Evolutionary conservation across 1,139 yeast genomes (phyloP), one percentile per base, ranked within the genome.

Genomic region (Pichia sorboxylosa): DNA sequence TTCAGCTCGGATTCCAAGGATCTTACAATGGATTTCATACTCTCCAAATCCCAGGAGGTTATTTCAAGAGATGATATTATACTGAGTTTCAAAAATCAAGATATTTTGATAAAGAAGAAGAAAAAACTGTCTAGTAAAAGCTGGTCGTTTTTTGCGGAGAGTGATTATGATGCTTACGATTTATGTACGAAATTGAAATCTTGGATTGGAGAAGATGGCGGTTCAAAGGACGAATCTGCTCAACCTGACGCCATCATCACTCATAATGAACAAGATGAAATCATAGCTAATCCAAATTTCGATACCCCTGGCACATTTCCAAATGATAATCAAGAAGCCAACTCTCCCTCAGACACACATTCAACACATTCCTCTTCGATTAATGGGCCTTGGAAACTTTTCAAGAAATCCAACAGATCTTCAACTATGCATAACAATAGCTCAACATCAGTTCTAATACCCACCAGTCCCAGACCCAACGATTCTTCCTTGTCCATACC

Each of bases 121-220:
- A 46, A 49, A 32, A 49, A 46, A 23, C 40, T 44, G 13, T 39
- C 47, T 15, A 43, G 36, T 33, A 49, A 44, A 31, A 34, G 68
- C 64, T 17, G 81, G 52, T 69, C 76, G 32, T 66, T 85, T 39
- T 84, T 94, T 55, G 84, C 94, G 3, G 95, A 85, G 52, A 72
- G 80, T 2, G 83, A 80, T 33, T 65, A 62, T 22, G 94, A 84
- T 46, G 69, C 94, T 34, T 93, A 82, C 44, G 65, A 65, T 5
- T 16, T 41, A 82, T 95, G 95, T 70, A 79, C 18, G 63, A 70
- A 2, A 57, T 80, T 42, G 3, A 29, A 17, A 13, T 15, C 19
- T 6, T 41, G 43, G 44, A 23, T 37, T 5, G 35, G 31, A 11
- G 25, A 31, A 7, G 45, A 37, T 24, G 45, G 43, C n/a, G n/a